phyloP scores from a whole-genome alignment of 305 asterid species.

The Andrographis paniculata region DNA sequence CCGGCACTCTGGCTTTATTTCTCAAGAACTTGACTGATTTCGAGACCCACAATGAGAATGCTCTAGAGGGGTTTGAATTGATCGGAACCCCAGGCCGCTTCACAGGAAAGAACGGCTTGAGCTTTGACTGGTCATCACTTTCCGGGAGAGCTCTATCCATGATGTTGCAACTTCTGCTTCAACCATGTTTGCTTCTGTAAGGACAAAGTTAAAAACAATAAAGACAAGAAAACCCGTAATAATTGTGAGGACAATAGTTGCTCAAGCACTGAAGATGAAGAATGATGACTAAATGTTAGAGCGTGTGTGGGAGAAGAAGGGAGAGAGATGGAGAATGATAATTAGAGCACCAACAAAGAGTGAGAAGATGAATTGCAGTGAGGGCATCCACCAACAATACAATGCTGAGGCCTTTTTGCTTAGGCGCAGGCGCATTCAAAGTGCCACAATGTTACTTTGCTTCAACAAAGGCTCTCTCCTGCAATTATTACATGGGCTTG shows the following conservation, averaged over 20 bases:
- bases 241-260: not conserved
- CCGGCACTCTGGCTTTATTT: slow-evolving; percentile 19
- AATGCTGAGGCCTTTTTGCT: slow-evolving; percentile 7
- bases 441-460: slow-evolving; percentile 21
- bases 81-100: no score
- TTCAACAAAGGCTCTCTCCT: slow-evolving; percentile 22
- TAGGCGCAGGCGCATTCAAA: slow-evolving; percentile 23
- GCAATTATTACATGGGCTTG: slow-evolving; percentile 23
- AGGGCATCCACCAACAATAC: slow-evolving; percentile 1
- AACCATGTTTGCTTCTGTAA: slow-evolving; percentile 30
- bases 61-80: not conserved
- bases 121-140: no score
- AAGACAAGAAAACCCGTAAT: not conserved
- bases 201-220: slow-evolving; percentile 8
- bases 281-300: not conserved
- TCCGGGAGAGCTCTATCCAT: slow-evolving; percentile 22
- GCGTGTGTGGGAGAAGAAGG: not conserved
- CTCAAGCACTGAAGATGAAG: not conserved
- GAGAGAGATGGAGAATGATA: not conserved
- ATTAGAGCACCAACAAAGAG: not conserved
- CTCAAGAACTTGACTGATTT: slow-evolving; percentile 13
- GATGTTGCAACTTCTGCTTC: slow-evolving; percentile 22
- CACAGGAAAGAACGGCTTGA: no score
- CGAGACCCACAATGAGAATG: not conserved
- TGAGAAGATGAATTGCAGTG: not conserved